A percentile compares a stretch with the other conserved stretches of the same genome.
These are phyloP conservation scores for Alternaria sp. DNA, from an alignment of 2,329 filamentous ascomycete species.

Conservation along the genomic window DNA sequence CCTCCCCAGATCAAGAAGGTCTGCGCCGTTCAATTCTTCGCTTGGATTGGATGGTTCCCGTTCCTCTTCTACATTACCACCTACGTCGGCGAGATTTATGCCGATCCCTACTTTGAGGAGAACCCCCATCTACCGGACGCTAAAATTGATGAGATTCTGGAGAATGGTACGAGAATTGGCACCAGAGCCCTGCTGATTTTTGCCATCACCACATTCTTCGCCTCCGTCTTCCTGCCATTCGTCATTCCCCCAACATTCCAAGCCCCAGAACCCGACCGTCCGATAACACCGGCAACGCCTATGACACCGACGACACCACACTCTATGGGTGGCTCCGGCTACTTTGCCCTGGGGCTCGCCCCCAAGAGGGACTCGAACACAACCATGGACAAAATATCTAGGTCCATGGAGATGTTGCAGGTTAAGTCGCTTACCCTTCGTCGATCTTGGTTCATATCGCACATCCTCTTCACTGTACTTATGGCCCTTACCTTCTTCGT, in stretches of 20 bases:
- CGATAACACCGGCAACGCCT: slow-evolving; percentile 53
- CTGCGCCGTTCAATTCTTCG: slow-evolving; percentile 70
- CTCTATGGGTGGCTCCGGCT: slow-evolving; percentile 45
- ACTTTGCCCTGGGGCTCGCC: slow-evolving; percentile 40
- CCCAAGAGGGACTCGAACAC: slow-evolving; percentile 31
- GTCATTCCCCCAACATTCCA: slow-evolving; percentile 83
- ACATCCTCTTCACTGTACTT: slow-evolving; percentile 81
- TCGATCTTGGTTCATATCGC: slow-evolving; percentile 83
- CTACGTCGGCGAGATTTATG: slow-evolving; percentile 92
- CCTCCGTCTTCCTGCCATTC: slow-evolving; percentile 85
- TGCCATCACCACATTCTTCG: slow-evolving; percentile 80
- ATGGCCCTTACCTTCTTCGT: slow-evolving; percentile 89
- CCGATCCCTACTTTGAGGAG: slow-evolving; percentile 78
- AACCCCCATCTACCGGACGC: slow-evolving; percentile 80
- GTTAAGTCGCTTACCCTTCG: slow-evolving; percentile 88
- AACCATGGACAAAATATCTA: slow-evolving; percentile 32
- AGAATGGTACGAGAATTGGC: slow-evolving; percentile 83
- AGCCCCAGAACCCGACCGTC: slow-evolving; percentile 49
- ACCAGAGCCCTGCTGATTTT: slow-evolving; percentile 91
- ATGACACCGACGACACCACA: slow-evolving; percentile 44
- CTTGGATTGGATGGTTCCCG: slow-evolving; percentile 96
- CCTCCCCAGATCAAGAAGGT: slow-evolving; percentile 84
- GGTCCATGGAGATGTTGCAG: slow-evolving; percentile 67
- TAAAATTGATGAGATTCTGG: slow-evolving; percentile 82
- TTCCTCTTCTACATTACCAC: slow-evolving; percentile 95